phyloP scores from a whole-genome alignment of 2,329 filamentous ascomycete species.

The Sclerotinia sclerotiorum region DNA sequence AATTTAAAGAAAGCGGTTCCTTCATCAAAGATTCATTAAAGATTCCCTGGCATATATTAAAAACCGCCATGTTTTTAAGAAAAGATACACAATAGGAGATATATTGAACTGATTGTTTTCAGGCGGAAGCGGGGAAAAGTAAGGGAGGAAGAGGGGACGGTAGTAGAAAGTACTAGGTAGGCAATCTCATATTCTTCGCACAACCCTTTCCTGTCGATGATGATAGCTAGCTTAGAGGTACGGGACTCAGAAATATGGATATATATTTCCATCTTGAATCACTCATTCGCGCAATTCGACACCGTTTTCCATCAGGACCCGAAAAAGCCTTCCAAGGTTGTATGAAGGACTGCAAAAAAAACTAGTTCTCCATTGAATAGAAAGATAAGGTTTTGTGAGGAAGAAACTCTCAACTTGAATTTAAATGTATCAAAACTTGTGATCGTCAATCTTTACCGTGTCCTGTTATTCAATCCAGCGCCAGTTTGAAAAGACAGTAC shows the following conservation, averaged over 20 bases:
- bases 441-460: neutral
- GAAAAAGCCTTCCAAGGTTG: no score
- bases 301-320: neutral
- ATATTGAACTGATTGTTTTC: no score
- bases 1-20: no score
- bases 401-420: neutral
- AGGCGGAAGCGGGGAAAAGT: no score
- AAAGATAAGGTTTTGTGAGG: neutral
- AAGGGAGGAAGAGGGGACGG: no score
- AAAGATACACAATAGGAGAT: no score
- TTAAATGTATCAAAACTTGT: neutral
- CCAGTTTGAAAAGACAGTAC: constrained; percentile 1
- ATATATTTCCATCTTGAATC: neutral
- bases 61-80: no score
- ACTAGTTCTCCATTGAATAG: neutral
- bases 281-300: neutral
- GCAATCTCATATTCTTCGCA: neutral
- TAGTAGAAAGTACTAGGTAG: neutral
- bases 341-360: neutral
- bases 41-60: no score
- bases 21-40: no score
- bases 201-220: neutral
- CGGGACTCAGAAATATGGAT: neutral
- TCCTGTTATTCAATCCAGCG: neutral
- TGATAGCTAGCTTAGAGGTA: neutral